phyloP scores from a whole-genome alignment of 2,329 filamentous ascomycete species.

The Coleophoma cylindrospora region DNA sequence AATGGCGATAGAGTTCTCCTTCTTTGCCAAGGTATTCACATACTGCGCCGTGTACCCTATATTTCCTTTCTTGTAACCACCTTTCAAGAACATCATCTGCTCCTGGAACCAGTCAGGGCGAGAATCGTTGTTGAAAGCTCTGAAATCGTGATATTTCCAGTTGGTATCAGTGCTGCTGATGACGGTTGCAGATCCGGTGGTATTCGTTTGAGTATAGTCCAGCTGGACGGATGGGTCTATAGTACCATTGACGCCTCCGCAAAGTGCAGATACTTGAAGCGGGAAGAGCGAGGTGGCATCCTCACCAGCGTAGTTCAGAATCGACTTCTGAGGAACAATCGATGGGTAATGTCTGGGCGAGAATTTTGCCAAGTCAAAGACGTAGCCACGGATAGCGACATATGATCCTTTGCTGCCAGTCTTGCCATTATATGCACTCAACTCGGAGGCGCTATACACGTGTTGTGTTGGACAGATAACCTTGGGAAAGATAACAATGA shows the following conservation, averaged over 20 bases:
- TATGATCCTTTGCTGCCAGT: slow-evolving; percentile 54
- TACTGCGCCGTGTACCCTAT: slow-evolving; percentile 80
- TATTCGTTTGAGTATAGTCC: slow-evolving; percentile 76
- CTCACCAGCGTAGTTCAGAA: slow-evolving; percentile 78
- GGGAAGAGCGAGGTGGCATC: slow-evolving; percentile 91
- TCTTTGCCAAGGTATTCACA: slow-evolving; percentile 61
- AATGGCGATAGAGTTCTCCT: slow-evolving; percentile 67
- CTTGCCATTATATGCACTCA: slow-evolving; percentile 71
- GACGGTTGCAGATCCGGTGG: slow-evolving; percentile 59
- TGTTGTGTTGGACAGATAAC: slow-evolving; percentile 89
- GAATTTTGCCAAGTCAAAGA: slow-evolving; percentile 77
- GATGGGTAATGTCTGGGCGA: slow-evolving; percentile 74
- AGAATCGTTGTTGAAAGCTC: slow-evolving; percentile 73
- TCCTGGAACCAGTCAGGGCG: slow-evolving; percentile 91
- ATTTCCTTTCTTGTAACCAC: slow-evolving; percentile 79
- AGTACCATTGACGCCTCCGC: slow-evolving; percentile 65
- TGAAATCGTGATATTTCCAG: slow-evolving; percentile 86
- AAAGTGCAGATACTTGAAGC: slow-evolving; percentile 88
- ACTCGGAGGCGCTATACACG: slow-evolving; percentile 75
- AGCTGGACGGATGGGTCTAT: slow-evolving; percentile 72
- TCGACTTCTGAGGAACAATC: slow-evolving; percentile 47
- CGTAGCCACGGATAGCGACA: slow-evolving; percentile 79
- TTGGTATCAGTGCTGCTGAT: slow-evolving; percentile 68
- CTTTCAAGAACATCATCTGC: slow-evolving; percentile 72
- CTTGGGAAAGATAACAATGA: slow-evolving; percentile 82